A percentile compares a stretch with the other conserved stretches of the same genome.
Conservation (phyloP, 2,329 filamentous ascomycete genomes). For the Colletotrichum melonis region DNA sequence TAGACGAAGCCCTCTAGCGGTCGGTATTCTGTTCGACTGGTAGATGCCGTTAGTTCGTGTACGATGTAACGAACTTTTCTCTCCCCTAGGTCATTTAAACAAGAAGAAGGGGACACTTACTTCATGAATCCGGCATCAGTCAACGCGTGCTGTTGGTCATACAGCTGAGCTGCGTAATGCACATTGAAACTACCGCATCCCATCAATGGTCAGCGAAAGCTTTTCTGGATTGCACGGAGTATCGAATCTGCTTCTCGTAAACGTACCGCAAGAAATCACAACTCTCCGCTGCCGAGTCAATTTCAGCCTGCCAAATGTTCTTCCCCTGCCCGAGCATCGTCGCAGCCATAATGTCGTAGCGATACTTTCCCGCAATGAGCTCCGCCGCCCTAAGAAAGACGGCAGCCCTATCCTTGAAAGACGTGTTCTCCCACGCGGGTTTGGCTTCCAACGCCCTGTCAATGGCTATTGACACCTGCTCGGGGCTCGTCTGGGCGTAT, state of each 20-base stretch:
- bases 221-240: too few species aligned
- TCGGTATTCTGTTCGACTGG: slow-evolving; percentile 80
- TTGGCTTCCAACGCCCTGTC: slow-evolving; percentile 88
- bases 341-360: slow-evolving; percentile 95
- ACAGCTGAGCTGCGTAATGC: slow-evolving; percentile 91
- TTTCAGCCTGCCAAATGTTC: slow-evolving; percentile 98
- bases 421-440: slow-evolving; percentile 84
- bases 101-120: too few species aligned
- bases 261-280: slow-evolving; percentile 82
- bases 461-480: slow-evolving; percentile 84
- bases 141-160: slow-evolving; percentile 86
- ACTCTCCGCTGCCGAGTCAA: slow-evolving; percentile 92
- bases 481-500: slow-evolving; percentile 83
- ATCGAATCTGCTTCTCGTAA: too few species aligned
- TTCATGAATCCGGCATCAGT: slow-evolving; percentile 91
- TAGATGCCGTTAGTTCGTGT: too few species aligned
- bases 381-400: slow-evolving; percentile 97
- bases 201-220: too few species aligned
- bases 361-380: slow-evolving; percentile 89
- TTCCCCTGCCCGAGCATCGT: slow-evolving; percentile 98
- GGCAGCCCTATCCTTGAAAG: slow-evolving; percentile 90
- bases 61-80: too few species aligned
- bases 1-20: slow-evolving; percentile 96
- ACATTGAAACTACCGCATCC: slow-evolving; percentile 75
- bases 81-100: too few species aligned